Evolutionary conservation across 306 rosid genomes (phyloP).

Genomic region (Cucurbita pepo): DNA sequence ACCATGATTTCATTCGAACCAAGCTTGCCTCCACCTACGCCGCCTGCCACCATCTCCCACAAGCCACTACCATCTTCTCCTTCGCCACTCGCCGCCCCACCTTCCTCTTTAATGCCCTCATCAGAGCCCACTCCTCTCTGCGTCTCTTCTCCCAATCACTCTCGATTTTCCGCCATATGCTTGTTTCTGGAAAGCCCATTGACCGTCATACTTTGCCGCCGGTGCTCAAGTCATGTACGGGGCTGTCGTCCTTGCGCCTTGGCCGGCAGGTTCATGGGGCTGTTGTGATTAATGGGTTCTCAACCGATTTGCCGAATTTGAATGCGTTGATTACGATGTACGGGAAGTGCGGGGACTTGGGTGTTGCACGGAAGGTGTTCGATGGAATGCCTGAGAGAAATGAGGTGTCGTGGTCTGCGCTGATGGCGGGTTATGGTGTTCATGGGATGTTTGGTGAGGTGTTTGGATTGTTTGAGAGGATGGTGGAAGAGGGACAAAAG

Average conservation of each 20-base stretch:
- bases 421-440: constrained; percentile 50
- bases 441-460: constrained; percentile 37
- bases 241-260: constrained; percentile 21
- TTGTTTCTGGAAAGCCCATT: constrained; percentile 15
- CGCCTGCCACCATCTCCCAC: constrained; percentile 31
- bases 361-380: constrained; percentile 34
- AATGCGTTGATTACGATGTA: constrained; percentile 56
- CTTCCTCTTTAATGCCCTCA: constrained; percentile 49
- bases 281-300: constrained; percentile 34
- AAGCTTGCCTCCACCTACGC: constrained; percentile 51
- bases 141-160: constrained; percentile 33
- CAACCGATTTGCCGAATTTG: constrained; percentile 29
- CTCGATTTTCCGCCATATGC: constrained; percentile 31
- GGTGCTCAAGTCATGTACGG: constrained; percentile 48
- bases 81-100: constrained; percentile 45
- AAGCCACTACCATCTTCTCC: constrained; percentile 36
- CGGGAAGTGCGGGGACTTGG: constrained; percentile 33
- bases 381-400: constrained; percentile 34
- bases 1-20: constrained; percentile 32
- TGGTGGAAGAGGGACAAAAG: constrained; percentile 37
- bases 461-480: constrained; percentile 36
- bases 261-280: constrained; percentile 53
- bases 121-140: constrained; percentile 41
- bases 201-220: constrained; percentile 35
- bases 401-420: constrained; percentile 35